These are phyloP conservation scores for Mycena galopus DNA, from an alignment of 768 basidiomycete species.

Conservation along the genomic window DNA sequence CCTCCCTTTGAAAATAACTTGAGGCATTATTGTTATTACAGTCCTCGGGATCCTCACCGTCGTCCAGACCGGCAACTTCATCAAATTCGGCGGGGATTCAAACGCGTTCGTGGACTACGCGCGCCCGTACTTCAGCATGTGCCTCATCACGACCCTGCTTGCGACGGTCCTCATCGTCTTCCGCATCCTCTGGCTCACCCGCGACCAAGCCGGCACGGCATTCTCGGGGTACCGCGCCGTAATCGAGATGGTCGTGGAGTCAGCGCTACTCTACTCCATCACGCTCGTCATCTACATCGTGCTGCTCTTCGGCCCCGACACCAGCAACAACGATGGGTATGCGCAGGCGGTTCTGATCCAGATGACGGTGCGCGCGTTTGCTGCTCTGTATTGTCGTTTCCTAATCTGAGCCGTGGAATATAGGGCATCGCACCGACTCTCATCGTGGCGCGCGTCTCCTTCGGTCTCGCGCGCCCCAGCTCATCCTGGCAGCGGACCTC, in stretches of 20 bases:
- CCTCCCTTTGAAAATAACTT: neutral
- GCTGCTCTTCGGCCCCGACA: conserved; percentile 18
- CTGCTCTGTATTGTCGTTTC: neutral
- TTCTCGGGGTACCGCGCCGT: conserved; percentile 31
- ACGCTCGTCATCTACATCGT: conserved; percentile 26
- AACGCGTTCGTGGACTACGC: conserved; percentile 33
- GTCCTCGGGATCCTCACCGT: conserved; percentile 28
- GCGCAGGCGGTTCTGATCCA: conserved; percentile 21
- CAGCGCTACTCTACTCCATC: conserved; percentile 23
- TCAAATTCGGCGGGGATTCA: conserved; percentile 25
- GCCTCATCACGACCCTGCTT: conserved; percentile 29
- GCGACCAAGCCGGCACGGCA: conserved; percentile 16
- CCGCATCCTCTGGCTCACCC: conserved; percentile 33
- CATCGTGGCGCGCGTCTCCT: conserved; percentile 32
- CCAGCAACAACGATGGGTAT: conserved; percentile 19
- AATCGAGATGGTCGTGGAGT: conserved; percentile 23
- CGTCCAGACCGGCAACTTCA: conserved; percentile 8
- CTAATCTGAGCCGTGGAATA: neutral
- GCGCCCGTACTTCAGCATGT: conserved; percentile 28
- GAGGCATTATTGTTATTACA: neutral
- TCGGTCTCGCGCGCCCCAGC: conserved; percentile 29
- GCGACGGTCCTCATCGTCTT: conserved; percentile 32
- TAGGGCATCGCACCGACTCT: conserved; percentile 33
- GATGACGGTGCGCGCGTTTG: conserved; percentile 18
- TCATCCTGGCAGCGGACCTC: conserved; percentile 33